Conservation (phyloP, 129 eudicot species). For the Flaveria sonorensis region DNA sequence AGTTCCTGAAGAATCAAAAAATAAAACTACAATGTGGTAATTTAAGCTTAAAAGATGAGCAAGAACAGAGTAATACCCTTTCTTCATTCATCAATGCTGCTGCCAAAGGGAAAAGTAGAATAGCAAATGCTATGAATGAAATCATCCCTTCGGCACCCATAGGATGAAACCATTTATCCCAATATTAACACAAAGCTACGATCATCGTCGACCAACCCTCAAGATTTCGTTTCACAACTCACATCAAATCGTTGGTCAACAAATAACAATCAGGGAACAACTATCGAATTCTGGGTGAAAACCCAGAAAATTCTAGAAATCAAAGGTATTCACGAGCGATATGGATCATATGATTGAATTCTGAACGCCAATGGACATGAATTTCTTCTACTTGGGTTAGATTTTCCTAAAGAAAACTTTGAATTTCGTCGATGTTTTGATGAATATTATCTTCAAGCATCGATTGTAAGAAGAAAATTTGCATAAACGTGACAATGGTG, state of each 20-base stretch:
- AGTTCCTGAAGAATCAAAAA: constrained; percentile 1
- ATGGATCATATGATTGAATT: neutral
- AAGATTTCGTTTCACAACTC: neutral
- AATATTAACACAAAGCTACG: neutral
- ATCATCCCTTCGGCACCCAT: constrained; percentile 43
- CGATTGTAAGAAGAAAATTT: neutral
- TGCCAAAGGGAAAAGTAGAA: constrained; percentile 49
- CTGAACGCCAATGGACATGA: neutral
- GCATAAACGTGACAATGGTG: neutral
- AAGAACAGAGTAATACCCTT: constrained; percentile 49
- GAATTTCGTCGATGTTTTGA: constrained; percentile 7
- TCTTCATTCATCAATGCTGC: constrained; percentile 47
- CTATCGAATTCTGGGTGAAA: constrained; percentile 1
- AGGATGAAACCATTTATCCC: constrained; percentile 23
- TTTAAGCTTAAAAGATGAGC: constrained; percentile 19
- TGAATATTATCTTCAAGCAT: constrained; percentile 2
- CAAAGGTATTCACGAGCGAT: neutral
- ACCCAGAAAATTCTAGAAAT: neutral
- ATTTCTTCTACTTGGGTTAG: neutral
- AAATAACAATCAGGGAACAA: neutral
- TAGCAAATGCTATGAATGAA: constrained; percentile 40
- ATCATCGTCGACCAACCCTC: constrained; percentile 21
- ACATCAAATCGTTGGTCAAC: constrained; percentile 2
- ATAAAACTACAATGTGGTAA: neutral
- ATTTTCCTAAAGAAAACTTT: neutral